A percentile compares a stretch with the other conserved stretches of the same genome.
Evolutionary conservation across 108 stramenopile species (phyloP).

Genomic region (Nannochloropsis oceanica): DNA sequence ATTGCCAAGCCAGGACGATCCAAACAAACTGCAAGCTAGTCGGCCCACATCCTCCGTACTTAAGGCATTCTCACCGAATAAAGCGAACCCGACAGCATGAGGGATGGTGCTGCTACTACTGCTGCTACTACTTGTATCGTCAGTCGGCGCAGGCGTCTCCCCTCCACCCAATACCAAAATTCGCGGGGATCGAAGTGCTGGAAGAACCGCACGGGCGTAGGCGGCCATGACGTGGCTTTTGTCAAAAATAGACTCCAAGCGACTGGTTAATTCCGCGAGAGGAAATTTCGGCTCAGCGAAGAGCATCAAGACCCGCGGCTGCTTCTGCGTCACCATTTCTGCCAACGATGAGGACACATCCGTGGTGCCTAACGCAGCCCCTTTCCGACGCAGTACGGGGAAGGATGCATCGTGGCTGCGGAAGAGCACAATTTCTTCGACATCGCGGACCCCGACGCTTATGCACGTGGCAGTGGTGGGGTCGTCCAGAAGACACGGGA

Average conservation of each 20-base stretch:
- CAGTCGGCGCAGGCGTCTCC: background rate
- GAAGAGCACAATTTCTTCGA: background rate
- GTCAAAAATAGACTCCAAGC: background rate
- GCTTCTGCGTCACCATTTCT: background rate
- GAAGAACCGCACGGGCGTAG: background rate
- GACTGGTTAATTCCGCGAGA: background rate
- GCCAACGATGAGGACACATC: background rate
- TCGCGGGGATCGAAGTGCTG: background rate
- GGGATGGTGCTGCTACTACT: background rate
- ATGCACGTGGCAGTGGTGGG: background rate
- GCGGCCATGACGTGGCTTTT: background rate
- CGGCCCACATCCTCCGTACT: background rate
- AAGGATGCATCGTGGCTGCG: background rate
- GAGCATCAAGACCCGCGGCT: background rate
- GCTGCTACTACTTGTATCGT: background rate
- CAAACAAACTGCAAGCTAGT: background rate
- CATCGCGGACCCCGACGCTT: background rate
- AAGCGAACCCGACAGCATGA: background rate
- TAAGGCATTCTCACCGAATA: background rate
- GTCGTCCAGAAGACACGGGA: background rate
- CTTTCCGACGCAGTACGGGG: background rate
- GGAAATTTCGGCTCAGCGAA: background rate
- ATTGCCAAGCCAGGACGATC: background rate
- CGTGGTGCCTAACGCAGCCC: background rate
- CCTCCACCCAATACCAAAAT: background rate